Base-by-base conservation (phyloP, 2,329 filamentous ascomycete species). In the Aulographum hederae region DNA sequence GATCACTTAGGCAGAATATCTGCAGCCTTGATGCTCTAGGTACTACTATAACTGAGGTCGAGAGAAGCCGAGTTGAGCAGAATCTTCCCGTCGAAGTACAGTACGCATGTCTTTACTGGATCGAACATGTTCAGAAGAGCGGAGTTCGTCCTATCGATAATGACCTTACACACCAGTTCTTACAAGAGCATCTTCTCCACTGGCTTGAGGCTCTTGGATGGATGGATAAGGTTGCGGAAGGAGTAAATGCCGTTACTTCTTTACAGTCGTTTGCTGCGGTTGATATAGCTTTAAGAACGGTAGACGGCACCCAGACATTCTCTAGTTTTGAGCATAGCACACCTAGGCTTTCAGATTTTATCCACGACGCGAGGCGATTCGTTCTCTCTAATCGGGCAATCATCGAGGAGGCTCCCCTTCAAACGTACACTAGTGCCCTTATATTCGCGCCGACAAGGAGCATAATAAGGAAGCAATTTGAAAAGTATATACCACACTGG, bases 351-450 rank as follows among this genome's bases (percentile, higher is more conserved):
- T 35, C 32, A 2, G 29, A 33, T 4, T 50, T 52, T 32, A 35
- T 52, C 6, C 17, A 45, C 19, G 50, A 56, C 39, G 44, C 45
- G 13, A 43, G 31, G 28, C 38, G 44, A 21, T 52, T 55, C 37
- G 30, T 51, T 25, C 38, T 50, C 1, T 40, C 39, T 27, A 44
- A 46, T 34, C 17, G 36, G 13, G 38, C 44, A 10, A 42, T 54
- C 19, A 39, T 45, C 21, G 39, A 49, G 21, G 28, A 31, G 23
- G 43, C 44, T 8, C 53, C 53, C 6, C 47, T 57, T 17, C 50
- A 56, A 37, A 28, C 49, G 12, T 55, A 56, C 36, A 41, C 13
- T 16, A 46, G 45, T 6, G 52, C 46, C 4, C 35, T 55, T 1
- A 26, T 48, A 11, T 56, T 54, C 34, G 37, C 40, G 15, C 51